These are phyloP conservation scores for Chaetomiaceae sp. DNA, from an alignment of 2,329 filamentous ascomycete species.

Conservation along the genomic window DNA sequence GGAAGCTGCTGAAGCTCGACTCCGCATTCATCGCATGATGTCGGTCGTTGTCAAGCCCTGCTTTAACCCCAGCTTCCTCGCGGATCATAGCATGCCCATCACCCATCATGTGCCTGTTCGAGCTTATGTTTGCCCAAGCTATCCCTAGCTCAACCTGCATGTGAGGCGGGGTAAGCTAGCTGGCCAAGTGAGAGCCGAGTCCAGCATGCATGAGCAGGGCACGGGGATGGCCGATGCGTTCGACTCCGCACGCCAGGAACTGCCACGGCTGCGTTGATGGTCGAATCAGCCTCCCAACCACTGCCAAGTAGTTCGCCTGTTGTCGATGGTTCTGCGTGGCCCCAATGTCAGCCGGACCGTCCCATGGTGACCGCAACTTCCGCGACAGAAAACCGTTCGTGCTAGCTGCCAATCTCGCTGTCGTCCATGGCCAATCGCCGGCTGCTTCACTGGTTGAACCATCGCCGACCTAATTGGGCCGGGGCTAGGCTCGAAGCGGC, in stretches of 20 bases:
- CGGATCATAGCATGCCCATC: slow-evolving; percentile 8
- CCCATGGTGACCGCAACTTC: slow-evolving; percentile 16
- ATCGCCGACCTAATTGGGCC: slow-evolving; percentile 5
- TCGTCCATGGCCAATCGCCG: slow-evolving; percentile 11
- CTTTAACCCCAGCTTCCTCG: not conserved
- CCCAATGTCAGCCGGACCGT: slow-evolving; percentile 18
- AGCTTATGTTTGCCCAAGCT: slow-evolving; percentile 13
- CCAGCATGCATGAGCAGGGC: slow-evolving; percentile 1
- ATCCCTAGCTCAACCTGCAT: slow-evolving; percentile 10
- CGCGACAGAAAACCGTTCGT: slow-evolving; percentile 3
- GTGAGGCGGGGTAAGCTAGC: slow-evolving; percentile 13
- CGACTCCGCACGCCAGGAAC: slow-evolving; percentile 10
- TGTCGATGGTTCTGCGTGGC: too few relatives aligned
- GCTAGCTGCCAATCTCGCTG: slow-evolving; percentile 16
- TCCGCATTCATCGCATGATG: slow-evolving; percentile 5
- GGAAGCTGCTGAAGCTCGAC: not conserved
- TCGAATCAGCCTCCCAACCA: too few relatives aligned
- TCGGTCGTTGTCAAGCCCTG: not conserved
- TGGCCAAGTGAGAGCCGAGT: not conserved
- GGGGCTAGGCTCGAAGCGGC: slow-evolving; percentile 5
- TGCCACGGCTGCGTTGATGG: not conserved
- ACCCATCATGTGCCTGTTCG: slow-evolving; percentile 18
- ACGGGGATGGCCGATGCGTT: slow-evolving; percentile 5
- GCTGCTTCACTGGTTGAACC: not conserved
- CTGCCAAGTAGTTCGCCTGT: too few relatives aligned